Evolutionary conservation across 2,329 filamentous ascomycete genomes (phyloP).

Genomic region (Fusarium tricinctum): DNA sequence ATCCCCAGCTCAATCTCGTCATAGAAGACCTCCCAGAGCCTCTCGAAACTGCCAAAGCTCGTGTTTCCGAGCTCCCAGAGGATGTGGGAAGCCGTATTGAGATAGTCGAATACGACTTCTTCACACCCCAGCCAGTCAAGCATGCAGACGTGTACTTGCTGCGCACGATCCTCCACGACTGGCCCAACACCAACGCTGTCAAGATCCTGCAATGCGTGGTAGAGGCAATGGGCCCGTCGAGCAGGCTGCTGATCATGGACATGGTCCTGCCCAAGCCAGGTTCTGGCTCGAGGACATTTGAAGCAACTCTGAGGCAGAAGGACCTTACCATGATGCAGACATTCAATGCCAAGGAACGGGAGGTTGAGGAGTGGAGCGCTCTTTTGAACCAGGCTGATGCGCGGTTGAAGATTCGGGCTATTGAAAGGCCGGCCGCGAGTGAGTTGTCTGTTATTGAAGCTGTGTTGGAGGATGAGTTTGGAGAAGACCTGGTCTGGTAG

Average conservation of each 20-base stretch:
- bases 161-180: conserved; percentile 54
- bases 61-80: conserved; percentile 36
- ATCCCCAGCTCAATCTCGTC: conserved; percentile 54
- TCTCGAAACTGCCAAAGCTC: conserved; percentile 1
- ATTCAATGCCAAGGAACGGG: conserved; percentile 32
- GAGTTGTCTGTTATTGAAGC: conserved; percentile 36
- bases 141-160: conserved; percentile 52
- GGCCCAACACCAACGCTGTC: conserved; percentile 54
- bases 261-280: conserved; percentile 39
- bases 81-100: conserved; percentile 44
- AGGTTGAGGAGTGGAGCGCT: conserved; percentile 31
- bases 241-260: conserved; percentile 41
- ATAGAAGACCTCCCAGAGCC: conserved; percentile 52
- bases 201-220: conserved; percentile 46
- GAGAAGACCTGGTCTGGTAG: not conserved
- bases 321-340: conserved; percentile 46
- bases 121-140: conserved; percentile 50
- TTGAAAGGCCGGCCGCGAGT: conserved; percentile 31
- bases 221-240: conserved; percentile 10
- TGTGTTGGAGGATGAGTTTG: not conserved
- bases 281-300: conserved; percentile 7
- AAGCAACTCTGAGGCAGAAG: conserved; percentile 28
- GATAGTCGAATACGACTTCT: conserved; percentile 52
- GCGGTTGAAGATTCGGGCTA: conserved; percentile 15
- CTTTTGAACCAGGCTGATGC: conserved; percentile 20